Evolutionary conservation across 768 basidiomycete genomes (phyloP).

Genomic region (Phylloporus arenicola): DNA sequence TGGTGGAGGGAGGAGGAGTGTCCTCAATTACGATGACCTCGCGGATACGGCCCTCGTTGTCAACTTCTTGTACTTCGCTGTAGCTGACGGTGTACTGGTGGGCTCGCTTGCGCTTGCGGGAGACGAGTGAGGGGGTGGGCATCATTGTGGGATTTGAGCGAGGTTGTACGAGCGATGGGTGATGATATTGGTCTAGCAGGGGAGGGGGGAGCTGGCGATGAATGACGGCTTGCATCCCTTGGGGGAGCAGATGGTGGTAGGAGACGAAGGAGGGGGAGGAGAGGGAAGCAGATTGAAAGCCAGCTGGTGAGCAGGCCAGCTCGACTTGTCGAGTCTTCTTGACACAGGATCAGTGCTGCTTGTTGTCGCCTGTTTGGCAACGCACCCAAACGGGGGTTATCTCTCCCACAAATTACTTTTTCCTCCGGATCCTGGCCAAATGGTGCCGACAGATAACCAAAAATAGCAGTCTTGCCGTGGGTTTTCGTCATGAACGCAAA

Average conservation of each 20-base stretch:
- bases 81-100: constrained; percentile 80
- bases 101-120: constrained; percentile 79
- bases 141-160: constrained; percentile 52
- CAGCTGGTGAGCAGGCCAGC: constrained; percentile 28
- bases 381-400: neutral
- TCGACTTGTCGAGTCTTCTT: constrained; percentile 24
- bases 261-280: constrained; percentile 7
- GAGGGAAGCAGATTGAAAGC: constrained; percentile 32
- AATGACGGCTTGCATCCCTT: constrained; percentile 69
- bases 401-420: neutral
- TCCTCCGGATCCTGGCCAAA: constrained; percentile 3
- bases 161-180: constrained; percentile 46
- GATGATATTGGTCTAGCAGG: constrained; percentile 62
- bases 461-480: constrained; percentile 6
- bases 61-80: constrained; percentile 85
- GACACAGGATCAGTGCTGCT: constrained; percentile 30
- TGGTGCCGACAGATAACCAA: neutral
- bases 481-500: constrained; percentile 23
- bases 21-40: constrained; percentile 94
- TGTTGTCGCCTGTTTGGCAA: constrained; percentile 26
- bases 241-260: constrained; percentile 49
- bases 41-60: constrained; percentile 66
- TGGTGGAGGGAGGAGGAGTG: constrained; percentile 73
- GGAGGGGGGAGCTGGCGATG: constrained; percentile 56
- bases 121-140: constrained; percentile 64